These are phyloP conservation scores for Malus domestica DNA, from an alignment of 306 rosid species.

Conservation along the genomic window DNA sequence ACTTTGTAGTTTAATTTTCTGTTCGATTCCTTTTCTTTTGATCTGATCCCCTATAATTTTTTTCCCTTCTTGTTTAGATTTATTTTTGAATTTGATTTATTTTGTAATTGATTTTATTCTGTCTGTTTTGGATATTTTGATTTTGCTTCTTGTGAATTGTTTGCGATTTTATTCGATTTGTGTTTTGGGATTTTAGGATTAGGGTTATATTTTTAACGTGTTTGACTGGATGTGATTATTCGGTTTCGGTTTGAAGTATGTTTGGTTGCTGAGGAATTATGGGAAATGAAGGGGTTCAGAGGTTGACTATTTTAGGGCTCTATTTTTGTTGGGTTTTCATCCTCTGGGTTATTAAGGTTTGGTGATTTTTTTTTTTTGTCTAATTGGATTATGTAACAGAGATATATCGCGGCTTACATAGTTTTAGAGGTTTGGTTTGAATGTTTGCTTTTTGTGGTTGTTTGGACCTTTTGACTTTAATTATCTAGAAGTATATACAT, in stretches of 20 bases:
- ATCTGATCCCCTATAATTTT: not conserved
- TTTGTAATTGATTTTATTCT: not conserved
- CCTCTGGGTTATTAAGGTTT: too few relatives aligned
- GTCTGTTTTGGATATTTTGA: not conserved
- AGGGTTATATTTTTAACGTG: not conserved
- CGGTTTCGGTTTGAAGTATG: not conserved
- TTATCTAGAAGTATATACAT: too few relatives aligned
- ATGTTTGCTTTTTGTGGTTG: too few relatives aligned
- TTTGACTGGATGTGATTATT: not conserved
- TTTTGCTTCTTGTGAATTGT: slow-evolving; percentile 3
- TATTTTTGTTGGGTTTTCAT: too few relatives aligned
- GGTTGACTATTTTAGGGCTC: too few relatives aligned
- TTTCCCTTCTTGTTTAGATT: not conserved
- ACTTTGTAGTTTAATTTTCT: too few relatives aligned
- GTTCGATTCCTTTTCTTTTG: slow-evolving; percentile 17
- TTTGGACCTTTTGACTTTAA: too few relatives aligned
- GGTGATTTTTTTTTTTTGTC: too few relatives aligned
- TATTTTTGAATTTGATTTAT: slow-evolving; percentile 16
- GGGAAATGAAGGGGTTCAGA: too few relatives aligned
- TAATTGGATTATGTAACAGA: too few relatives aligned
- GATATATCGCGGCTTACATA: too few relatives aligned
- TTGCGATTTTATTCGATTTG: not conserved
- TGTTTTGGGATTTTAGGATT: not conserved
- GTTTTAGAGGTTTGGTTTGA: too few relatives aligned
- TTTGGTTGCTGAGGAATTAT: not conserved